Conservation (phyloP, 208 protist genomes). For the Angomonas deanei region DNA sequence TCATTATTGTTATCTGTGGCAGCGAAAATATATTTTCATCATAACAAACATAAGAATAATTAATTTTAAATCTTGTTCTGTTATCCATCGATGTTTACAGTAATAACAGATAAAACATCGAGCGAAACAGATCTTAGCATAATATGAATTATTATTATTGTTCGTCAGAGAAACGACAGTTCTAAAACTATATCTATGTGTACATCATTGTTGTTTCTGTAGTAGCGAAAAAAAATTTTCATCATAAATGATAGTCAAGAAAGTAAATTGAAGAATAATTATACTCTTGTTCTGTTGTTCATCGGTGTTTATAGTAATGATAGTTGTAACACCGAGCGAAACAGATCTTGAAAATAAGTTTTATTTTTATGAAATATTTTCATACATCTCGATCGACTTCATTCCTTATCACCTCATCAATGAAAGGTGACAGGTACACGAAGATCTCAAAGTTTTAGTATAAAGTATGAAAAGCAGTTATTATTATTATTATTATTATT, state of each 20-base stretch:
- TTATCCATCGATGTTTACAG: background rate
- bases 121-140: too few species aligned
- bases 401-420: background rate
- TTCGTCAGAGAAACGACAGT: background rate
- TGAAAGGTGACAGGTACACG: background rate
- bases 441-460: background rate
- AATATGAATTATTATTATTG: slow-evolving; percentile 1
- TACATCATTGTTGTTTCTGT: too few species aligned
- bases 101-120: too few species aligned
- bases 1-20: slow-evolving; percentile 4
- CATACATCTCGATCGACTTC: background rate
- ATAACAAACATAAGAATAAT: background rate
- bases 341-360: too few species aligned
- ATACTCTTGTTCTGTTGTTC: background rate
- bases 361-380: too few species aligned
- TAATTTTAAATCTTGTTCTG: background rate
- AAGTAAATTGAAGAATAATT: too few species aligned
- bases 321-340: background rate
- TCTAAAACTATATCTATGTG: background rate
- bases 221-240: too few species aligned
- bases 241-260: too few species aligned
- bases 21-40: too few species aligned
- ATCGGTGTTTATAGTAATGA: background rate
- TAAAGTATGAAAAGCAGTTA: background rate
- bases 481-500: background rate